Percentiles rank a stretch among this genome's conserved stretches.
Evolutionary conservation across 2,329 filamentous ascomycete genomes (phyloP).

Genomic region (Fusarium sp.): DNA sequence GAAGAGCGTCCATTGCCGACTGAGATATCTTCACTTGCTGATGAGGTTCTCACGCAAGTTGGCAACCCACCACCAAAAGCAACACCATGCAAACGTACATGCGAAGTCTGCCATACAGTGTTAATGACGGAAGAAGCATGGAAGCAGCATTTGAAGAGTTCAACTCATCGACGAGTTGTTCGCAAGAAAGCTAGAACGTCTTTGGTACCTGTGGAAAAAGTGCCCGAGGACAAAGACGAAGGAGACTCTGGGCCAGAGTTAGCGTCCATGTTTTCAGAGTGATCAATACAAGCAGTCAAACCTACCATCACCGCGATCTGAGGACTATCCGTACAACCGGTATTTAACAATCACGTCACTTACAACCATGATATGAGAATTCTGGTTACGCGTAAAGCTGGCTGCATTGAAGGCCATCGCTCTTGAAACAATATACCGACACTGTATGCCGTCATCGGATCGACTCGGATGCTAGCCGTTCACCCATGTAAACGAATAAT

Average conservation of each 20-base stretch:
- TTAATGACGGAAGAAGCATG: conserved; percentile 65
- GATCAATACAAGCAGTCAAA: conserved; percentile 7
- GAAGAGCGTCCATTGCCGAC: conserved; percentile 64
- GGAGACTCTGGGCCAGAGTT: conserved; percentile 46
- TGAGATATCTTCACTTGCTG: conserved; percentile 61
- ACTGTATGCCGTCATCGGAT: background rate
- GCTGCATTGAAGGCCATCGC: background rate
- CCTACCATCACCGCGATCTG: background rate
- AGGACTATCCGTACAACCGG: background rate
- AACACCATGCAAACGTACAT: conserved; percentile 69
- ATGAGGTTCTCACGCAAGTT: conserved; percentile 66
- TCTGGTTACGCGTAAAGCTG: background rate
- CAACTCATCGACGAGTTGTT: conserved; percentile 50
- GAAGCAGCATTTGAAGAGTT: conserved; percentile 54
- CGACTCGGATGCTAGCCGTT: background rate
- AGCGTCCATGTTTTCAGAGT: conserved; percentile 45
- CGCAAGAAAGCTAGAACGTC: conserved; percentile 54
- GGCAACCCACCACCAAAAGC: conserved; percentile 62
- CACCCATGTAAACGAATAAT: background rate
- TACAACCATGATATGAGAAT: background rate
- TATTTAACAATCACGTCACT: background rate
- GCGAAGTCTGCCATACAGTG: conserved; percentile 78
- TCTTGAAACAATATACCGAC: background rate
- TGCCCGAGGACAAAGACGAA: conserved; percentile 15
- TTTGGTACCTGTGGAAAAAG: conserved; percentile 49